A percentile compares a stretch with the other conserved stretches of the same genome.
Conservation (phyloP, 805 yeast species). For the Lipomyces yamadae region DNA sequence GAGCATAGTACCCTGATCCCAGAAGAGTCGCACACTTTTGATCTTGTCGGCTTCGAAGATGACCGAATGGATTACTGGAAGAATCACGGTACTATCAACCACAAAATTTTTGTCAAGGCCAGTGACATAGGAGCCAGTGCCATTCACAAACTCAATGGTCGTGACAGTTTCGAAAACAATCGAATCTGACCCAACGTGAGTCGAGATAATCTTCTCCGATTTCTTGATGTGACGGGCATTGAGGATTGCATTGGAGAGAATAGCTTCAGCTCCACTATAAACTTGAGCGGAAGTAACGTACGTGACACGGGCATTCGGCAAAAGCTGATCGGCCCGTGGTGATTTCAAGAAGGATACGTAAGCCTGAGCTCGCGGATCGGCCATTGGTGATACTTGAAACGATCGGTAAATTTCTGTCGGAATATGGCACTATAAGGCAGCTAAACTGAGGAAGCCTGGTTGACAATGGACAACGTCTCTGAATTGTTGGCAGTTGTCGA, state of each 20-base stretch:
- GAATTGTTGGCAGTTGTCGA: not conserved
- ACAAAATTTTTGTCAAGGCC: conserved; percentile 41
- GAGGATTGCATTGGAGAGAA: conserved; percentile 35
- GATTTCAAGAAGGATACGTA: conserved; percentile 24
- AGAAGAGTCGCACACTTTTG: conserved; percentile 33
- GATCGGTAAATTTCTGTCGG: not conserved
- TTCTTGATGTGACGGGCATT: conserved; percentile 32
- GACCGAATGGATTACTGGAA: conserved; percentile 35
- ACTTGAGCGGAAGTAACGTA: conserved; percentile 38
- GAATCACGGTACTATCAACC: conserved; percentile 38
- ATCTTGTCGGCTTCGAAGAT: conserved; percentile 32
- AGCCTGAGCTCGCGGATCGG: conserved; percentile 9
- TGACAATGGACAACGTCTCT: not conserved
- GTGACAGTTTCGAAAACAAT: conserved; percentile 40
- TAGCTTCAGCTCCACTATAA: conserved; percentile 31
- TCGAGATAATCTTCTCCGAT: conserved; percentile 33
- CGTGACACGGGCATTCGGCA: conserved; percentile 19
- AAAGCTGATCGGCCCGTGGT: conserved; percentile 13
- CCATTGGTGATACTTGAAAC: not conserved
- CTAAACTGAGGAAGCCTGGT: not conserved
- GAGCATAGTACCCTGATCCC: conserved; percentile 43
- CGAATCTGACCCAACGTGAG: conserved; percentile 34
- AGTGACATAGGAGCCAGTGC: conserved; percentile 40
- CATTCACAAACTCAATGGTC: conserved; percentile 39
- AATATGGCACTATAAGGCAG: not conserved